Conservation (phyloP, 2,329 filamentous ascomycete genomes). For the Fusarium nelsonii region DNA sequence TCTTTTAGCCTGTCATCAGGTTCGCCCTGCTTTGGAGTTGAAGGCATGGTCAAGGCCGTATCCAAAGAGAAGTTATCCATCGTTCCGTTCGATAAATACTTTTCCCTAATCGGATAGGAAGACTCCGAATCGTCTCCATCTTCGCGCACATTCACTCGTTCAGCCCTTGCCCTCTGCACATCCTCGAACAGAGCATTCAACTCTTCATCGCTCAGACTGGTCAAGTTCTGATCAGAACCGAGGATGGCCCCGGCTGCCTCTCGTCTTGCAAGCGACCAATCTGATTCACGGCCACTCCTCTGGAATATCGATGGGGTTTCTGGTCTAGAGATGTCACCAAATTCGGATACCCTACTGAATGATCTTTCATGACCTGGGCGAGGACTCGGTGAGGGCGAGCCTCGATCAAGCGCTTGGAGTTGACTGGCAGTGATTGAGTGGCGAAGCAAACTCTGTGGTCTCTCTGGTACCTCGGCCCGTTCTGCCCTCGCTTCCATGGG, state of each 20-base stretch:
- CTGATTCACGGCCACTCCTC: slow-evolving; percentile 80
- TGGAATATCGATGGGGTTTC: slow-evolving; percentile 80
- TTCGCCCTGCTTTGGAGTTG: slow-evolving; percentile 84
- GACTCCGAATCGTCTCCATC: slow-evolving; percentile 93
- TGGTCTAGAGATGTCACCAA: slow-evolving; percentile 77
- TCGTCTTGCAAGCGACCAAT: slow-evolving; percentile 93
- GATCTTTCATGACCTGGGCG: slow-evolving; percentile 80
- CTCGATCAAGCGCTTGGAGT: slow-evolving; percentile 68
- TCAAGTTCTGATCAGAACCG: slow-evolving; percentile 91
- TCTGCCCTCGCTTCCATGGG: slow-evolving; percentile 95
- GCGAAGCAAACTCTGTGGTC: slow-evolving; percentile 78
- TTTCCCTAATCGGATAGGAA: slow-evolving; percentile 90
- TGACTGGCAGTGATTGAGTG: slow-evolving; percentile 80
- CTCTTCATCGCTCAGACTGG: slow-evolving; percentile 91
- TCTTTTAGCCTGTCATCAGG: slow-evolving; percentile 80
- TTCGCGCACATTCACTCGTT: slow-evolving; percentile 77
- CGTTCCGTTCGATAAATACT: slow-evolving; percentile 94
- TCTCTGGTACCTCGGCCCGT: slow-evolving; percentile 76
- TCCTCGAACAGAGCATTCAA: slow-evolving; percentile 94
- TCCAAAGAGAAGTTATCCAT: slow-evolving; percentile 97
- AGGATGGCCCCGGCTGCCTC: slow-evolving; percentile 94
- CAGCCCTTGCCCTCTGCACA: slow-evolving; percentile 86
- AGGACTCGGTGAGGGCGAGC: slow-evolving; percentile 71
- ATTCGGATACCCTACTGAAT: slow-evolving; percentile 84
- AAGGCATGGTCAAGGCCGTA: slow-evolving; percentile 93